Evolutionary conservation across 2,329 filamentous ascomycete genomes (phyloP).

Genomic region (Sporothrix variecibatus): DNA sequence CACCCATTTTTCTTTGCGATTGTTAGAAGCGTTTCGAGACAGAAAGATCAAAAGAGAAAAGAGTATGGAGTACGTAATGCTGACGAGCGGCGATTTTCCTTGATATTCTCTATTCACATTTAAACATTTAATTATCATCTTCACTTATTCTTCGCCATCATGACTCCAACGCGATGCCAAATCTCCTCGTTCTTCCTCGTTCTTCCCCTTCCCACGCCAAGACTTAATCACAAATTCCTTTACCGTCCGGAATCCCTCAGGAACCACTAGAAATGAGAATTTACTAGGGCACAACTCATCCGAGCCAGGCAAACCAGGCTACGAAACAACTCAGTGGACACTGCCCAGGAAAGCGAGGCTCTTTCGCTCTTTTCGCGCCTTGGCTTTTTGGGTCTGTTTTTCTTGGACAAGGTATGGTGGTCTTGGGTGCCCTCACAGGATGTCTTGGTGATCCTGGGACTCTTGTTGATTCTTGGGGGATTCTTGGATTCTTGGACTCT

Average conservation of each 20-base stretch:
- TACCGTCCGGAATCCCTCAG: not conserved
- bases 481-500: not conserved
- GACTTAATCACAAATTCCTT: not conserved
- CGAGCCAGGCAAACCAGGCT: not conserved
- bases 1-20: not conserved
- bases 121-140: not conserved
- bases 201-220: not conserved
- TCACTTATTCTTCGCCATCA: not conserved
- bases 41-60: constrained; percentile 5
- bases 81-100: not conserved
- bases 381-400: constrained; percentile 8
- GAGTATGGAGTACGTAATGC: constrained; percentile 2
- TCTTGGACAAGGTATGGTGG: not conserved
- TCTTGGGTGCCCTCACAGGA: not conserved
- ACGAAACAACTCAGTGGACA: not conserved
- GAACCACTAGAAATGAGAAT: not conserved
- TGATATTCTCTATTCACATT: not conserved
- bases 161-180: not conserved
- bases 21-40: not conserved
- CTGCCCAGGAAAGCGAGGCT: not conserved
- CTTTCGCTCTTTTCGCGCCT: not conserved
- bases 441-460: not conserved
- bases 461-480: too few species aligned
- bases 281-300: not conserved
- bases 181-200: not conserved